Percentiles rank a stretch among this genome's conserved stretches.
phyloP scores from a whole-genome alignment of 2,329 filamentous ascomycete species.

The Apiospora kogelbergensis region DNA sequence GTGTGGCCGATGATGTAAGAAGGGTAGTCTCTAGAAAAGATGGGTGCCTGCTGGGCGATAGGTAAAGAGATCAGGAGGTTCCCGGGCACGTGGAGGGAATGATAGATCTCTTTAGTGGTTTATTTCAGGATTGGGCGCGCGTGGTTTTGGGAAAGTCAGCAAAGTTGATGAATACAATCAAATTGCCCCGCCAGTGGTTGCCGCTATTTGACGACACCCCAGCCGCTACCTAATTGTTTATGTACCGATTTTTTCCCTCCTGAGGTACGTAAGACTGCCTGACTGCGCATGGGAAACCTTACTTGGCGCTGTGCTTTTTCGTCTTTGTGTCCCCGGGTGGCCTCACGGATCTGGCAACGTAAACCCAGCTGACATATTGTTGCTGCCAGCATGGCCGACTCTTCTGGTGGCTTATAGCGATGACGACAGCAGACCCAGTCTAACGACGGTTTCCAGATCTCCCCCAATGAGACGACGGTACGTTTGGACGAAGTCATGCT shows the following conservation, averaged over 20 bases:
- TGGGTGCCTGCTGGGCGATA: not conserved
- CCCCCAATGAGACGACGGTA: not conserved
- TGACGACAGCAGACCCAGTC: constrained; percentile 2
- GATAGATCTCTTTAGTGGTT: not conserved
- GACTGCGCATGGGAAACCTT: not conserved
- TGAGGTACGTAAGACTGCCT: not conserved
- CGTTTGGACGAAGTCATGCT: not conserved
- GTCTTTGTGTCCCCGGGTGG: not conserved
- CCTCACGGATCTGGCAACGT: not conserved
- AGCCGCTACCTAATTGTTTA: not conserved
- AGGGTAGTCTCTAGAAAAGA: not conserved
- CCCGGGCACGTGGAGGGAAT: not conserved
- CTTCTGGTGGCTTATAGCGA: not conserved
- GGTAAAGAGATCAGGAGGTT: not conserved
- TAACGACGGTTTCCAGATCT: not conserved
- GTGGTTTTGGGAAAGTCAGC: not conserved
- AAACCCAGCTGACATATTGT: not conserved
- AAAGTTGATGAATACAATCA: constrained; percentile 5
- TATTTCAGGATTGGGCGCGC: not conserved
- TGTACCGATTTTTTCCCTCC: not conserved
- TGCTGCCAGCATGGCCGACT: not conserved
- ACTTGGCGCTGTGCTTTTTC: not conserved
- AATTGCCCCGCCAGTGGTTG: constrained; percentile 8
- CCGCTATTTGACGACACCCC: constrained; percentile 5
- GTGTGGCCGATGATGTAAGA: not conserved